Evolutionary conservation across 768 basidiomycete species (phyloP).

Genomic region (Hericium alpestre): DNA sequence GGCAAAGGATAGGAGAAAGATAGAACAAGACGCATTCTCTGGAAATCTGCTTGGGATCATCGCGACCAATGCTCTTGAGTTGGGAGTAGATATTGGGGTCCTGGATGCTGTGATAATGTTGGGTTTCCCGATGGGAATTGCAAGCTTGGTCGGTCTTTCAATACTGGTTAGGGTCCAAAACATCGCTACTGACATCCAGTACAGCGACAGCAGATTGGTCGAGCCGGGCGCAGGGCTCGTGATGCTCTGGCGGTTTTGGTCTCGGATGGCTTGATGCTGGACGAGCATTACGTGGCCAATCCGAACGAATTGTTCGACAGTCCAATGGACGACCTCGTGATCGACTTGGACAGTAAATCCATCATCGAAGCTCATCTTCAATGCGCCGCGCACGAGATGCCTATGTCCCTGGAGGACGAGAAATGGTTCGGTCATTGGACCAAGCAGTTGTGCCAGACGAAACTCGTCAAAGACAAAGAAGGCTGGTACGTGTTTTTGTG

Average conservation of each 20-base stretch:
- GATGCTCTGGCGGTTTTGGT: constrained; percentile 74
- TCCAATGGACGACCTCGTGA: constrained; percentile 47
- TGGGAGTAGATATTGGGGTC: constrained; percentile 86
- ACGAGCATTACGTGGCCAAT: constrained; percentile 61
- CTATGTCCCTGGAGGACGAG: constrained; percentile 53
- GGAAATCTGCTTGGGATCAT: constrained; percentile 77
- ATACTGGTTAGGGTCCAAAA: too few relatives aligned
- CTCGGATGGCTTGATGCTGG: constrained; percentile 56
- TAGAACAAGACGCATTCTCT: constrained; percentile 80
- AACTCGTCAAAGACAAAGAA: constrained; percentile 59
- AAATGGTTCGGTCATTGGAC: constrained; percentile 62
- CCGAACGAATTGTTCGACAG: constrained; percentile 63
- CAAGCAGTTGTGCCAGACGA: constrained; percentile 46
- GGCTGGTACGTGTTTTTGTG: constrained; percentile 48
- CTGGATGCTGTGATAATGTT: constrained; percentile 85
- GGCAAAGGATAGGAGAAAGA: constrained; percentile 63
- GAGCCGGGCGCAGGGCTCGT: constrained; percentile 72
- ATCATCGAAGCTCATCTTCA: constrained; percentile 80
- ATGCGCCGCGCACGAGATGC: constrained; percentile 83
- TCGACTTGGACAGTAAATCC: constrained; percentile 66
- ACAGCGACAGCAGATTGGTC: constrained; percentile 81
- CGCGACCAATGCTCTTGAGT: constrained; percentile 83
- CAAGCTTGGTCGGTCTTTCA: constrained; percentile 56
- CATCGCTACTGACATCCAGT: not conserved
- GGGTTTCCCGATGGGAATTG: constrained; percentile 69